phyloP scores from a whole-genome alignment of 179 eudicot species.

The Sideroxylon spinosum region DNA sequence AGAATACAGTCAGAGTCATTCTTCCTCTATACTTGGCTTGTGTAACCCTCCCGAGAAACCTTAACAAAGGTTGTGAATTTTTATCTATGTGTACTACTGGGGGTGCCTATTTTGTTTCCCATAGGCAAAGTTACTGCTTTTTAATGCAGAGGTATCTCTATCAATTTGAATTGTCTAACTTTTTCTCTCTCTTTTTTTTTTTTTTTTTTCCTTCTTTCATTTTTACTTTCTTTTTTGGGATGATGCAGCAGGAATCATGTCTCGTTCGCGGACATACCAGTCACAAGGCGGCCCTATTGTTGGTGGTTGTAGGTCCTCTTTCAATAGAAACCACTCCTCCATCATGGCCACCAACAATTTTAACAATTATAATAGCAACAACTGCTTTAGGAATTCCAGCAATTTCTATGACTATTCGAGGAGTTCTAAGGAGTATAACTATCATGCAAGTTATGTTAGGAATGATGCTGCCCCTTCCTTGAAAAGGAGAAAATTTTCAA shows the following conservation, averaged over 20 bases:
- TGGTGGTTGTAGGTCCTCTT: slow-evolving; percentile 32
- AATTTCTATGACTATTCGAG: slow-evolving; percentile 31
- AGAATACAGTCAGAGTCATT: neutral
- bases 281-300: slow-evolving; percentile 44
- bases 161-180: neutral
- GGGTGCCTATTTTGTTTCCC: neutral
- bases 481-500: slow-evolving; percentile 59
- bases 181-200: neutral
- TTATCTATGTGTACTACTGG: neutral
- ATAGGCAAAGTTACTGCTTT: neutral
- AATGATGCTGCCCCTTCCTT: slow-evolving; percentile 38
- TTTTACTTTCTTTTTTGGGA: neutral
- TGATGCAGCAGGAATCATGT: slow-evolving; percentile 44
- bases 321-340: slow-evolving; percentile 29
- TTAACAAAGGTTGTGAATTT: neutral
- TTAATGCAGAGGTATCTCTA: neutral
- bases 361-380: slow-evolving; percentile 11
- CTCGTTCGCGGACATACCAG: slow-evolving; percentile 39
- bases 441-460: slow-evolving; percentile 21
- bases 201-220: neutral
- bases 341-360: slow-evolving; percentile 21
- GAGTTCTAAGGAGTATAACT: slow-evolving; percentile 26
- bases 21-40: neutral
- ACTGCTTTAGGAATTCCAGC: slow-evolving; percentile 23
- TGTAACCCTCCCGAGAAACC: neutral